A percentile compares a stretch with the other conserved stretches of the same genome.
Evolutionary conservation across 2,329 filamentous ascomycete species (phyloP).

Genomic region (Didymella exigua): DNA sequence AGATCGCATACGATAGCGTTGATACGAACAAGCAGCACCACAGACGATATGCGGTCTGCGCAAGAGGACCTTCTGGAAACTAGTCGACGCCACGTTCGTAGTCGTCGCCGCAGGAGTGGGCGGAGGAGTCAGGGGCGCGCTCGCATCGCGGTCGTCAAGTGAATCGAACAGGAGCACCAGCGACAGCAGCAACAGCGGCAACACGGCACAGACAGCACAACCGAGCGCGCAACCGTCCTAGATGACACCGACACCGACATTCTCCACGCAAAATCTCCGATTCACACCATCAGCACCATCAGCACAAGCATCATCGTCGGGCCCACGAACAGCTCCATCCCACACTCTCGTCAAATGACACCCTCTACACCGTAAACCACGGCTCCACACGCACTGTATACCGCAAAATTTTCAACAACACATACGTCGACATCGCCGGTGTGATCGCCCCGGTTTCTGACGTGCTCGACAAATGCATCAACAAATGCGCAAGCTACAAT

Average conservation of each 20-base stretch:
- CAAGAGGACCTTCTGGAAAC: constrained; percentile 17
- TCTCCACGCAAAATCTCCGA: no score
- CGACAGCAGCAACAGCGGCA: not conserved
- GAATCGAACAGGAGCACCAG: not conserved
- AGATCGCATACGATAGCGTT: constrained; percentile 3
- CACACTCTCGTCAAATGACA: constrained; percentile 23
- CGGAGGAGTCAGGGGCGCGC: constrained; percentile 20
- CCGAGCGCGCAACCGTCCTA: constrained; percentile 4
- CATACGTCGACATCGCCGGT: constrained; percentile 13
- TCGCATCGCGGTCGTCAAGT: constrained; percentile 13
- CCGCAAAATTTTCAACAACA: constrained; percentile 17
- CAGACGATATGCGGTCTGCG: constrained; percentile 15
- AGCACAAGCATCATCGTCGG: constrained; percentile 16
- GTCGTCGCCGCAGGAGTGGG: constrained; percentile 18
- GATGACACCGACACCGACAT: not conserved
- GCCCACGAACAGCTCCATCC: constrained; percentile 8
- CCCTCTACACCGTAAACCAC: constrained; percentile 16
- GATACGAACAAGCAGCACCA: not conserved
- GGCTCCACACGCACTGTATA: constrained; percentile 15
- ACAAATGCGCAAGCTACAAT: constrained; percentile 21
- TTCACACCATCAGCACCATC: no score
- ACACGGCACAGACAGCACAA: not conserved
- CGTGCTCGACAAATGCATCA: constrained; percentile 20
- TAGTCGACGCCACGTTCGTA: constrained; percentile 12
- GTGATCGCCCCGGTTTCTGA: constrained; percentile 1